These are phyloP conservation scores for Neonectria neomacrospora DNA, from an alignment of 2,329 filamentous ascomycete genomes.

Conservation along the genomic window DNA sequence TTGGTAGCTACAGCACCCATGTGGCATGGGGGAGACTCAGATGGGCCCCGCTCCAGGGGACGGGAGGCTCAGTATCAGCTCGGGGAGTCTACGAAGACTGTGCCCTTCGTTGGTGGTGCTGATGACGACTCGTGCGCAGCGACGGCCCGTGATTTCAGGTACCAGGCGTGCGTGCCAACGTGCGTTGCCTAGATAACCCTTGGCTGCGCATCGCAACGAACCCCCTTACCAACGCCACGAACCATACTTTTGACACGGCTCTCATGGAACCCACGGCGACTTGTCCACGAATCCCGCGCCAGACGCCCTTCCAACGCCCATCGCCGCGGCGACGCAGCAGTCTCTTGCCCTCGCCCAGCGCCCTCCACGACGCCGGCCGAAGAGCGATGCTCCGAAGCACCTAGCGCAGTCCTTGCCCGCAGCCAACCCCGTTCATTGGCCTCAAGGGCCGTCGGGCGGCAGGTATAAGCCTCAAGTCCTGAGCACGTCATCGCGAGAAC, in stretches of 20 bases:
- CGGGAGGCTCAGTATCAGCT: background rate
- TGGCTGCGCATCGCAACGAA: conserved; percentile 9
- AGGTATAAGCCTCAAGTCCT: conserved; percentile 47
- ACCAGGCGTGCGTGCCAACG: background rate
- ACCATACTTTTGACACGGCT: background rate
- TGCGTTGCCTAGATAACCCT: conserved; percentile 15
- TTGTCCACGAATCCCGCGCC: background rate
- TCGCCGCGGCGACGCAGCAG: background rate
- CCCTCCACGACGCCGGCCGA: conserved; percentile 28
- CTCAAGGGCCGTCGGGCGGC: conserved; percentile 39
- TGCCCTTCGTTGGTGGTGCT: background rate
- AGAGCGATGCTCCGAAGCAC: conserved; percentile 45
- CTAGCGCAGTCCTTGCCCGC: conserved; percentile 30
- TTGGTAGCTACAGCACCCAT: background rate
- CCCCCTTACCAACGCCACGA: conserved; percentile 12
- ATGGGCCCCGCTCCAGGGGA: background rate
- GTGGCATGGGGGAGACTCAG: background rate
- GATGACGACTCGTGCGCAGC: conserved; percentile 22
- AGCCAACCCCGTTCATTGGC: conserved; percentile 39
- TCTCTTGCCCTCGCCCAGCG: background rate
- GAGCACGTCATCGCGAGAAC: conserved; percentile 49
- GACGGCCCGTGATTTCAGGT: conserved; percentile 20
- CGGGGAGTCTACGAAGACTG: background rate
- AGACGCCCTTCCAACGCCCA: background rate
- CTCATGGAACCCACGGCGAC: conserved; percentile 12